Base-by-base conservation (phyloP, 345 rosid species). In the Gossypioides kirkii region DNA sequence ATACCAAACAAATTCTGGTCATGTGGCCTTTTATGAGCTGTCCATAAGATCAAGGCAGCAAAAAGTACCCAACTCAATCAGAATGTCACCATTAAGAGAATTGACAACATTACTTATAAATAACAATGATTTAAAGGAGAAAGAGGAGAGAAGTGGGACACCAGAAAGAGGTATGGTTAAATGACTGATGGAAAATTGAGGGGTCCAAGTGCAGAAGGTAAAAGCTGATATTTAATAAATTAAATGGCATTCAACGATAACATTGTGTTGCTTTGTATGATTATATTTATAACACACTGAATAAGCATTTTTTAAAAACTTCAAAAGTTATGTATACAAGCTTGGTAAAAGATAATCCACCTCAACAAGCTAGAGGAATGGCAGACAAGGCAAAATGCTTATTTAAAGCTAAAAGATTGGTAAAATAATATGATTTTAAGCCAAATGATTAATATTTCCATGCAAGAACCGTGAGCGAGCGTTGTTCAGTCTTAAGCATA, bases 1-100 rank as follows among this genome's bases (percentile, higher is more conserved):
- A 91, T 91, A 72, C 92, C 97, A 73, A 91, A 91, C 76, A 91
- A 83, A 78, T 89, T 89, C 80, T 91, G 97, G 32, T 91, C 97
- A 16, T 80, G 67, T 53, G 94, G 92, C 74, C 92, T 85, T 72
- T 78, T 78, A 74, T 91, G 92, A 72, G 97, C 97, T 91, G 85
- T 80, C 43, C 76, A 74, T 6, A 63, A 72, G 59, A 50, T 28
- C 43, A 28, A 69, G 45, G 60, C 17, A 69, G 59, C 58, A 69
- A 69, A 72, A 70, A 59, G 18, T 50, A 61, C 41, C 36, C 2
- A 77, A 20, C 54, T 69, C 64, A 17, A 61, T 69, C 60, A 67
- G 63, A 75, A 74, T 46, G 54, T 28, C 22, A 47, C 72, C 3
- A 32, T 41, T 49, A 61, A 74, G 50, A 17, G 25, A 73, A 17